These are phyloP conservation scores for Penicillium herquei DNA, from an alignment of 495 filamentous ascomycete species.

Conservation along the genomic window DNA sequence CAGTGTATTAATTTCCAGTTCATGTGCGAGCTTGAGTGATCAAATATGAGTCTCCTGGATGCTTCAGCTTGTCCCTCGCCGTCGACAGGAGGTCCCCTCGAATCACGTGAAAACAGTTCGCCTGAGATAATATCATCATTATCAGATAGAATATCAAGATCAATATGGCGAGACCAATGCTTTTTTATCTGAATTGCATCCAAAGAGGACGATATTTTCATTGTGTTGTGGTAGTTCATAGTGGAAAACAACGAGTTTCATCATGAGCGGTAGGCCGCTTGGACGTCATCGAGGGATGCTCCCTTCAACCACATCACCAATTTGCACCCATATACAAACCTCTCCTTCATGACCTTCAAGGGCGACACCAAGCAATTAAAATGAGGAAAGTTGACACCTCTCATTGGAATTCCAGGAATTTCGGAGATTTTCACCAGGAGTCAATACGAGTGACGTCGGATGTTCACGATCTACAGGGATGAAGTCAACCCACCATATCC, in stretches of 20 bases:
- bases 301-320: not conserved
- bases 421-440: constrained; percentile 13
- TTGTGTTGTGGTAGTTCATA: not conserved
- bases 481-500: constrained; percentile 1
- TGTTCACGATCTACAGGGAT: constrained; percentile 17
- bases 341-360: not conserved
- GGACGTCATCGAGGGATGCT: constrained; percentile 28
- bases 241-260: not conserved
- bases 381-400: not conserved
- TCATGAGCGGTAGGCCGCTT: no score
- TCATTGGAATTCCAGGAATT: constrained; percentile 6
- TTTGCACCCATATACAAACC: not conserved
- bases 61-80: constrained; percentile 11
- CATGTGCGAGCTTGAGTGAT: constrained; percentile 6
- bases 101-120: constrained; percentile 3
- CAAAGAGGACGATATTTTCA: not conserved
- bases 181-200: no score
- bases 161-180: no score
- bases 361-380: not conserved
- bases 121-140: not conserved
- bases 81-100: constrained; percentile 12
- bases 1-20: not conserved
- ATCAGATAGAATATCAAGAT: no score
- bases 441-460: constrained; percentile 18
- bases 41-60: constrained; percentile 24